Conservation (phyloP, 2,329 filamentous ascomycete species). For the Fusarium kyushuense region DNA sequence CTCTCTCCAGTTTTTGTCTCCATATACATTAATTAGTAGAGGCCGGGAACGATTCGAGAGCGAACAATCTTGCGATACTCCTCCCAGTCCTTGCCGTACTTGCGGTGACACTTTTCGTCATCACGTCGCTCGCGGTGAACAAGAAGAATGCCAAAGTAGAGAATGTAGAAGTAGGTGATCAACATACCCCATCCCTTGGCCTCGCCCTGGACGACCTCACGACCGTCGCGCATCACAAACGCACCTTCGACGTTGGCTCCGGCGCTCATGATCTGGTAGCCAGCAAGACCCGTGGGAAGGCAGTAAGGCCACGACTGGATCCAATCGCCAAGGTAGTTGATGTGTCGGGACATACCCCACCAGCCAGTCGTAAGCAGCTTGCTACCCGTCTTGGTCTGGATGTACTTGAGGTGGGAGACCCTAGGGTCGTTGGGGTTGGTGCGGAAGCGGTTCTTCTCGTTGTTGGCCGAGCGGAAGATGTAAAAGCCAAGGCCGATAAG, state of each 20-base stretch:
- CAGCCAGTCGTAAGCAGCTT: constrained; percentile 87
- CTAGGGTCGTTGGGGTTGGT: constrained; percentile 84
- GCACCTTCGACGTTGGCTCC: constrained; percentile 65
- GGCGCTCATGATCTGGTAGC: constrained; percentile 77
- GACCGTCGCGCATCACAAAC: constrained; percentile 68
- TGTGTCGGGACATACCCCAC: constrained; percentile 93
- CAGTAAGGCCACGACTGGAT: constrained; percentile 92
- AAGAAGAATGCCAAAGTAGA: constrained; percentile 90
- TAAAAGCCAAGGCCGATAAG: constrained; percentile 82
- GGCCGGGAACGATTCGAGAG: constrained; percentile 84
- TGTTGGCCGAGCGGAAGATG: constrained; percentile 95
- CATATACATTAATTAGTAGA: constrained; percentile 70
- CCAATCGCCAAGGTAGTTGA: constrained; percentile 98
- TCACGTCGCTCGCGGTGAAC: constrained; percentile 89
- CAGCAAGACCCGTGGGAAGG: constrained; percentile 85
- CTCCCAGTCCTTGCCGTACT: constrained; percentile 95
- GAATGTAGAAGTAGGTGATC: constrained; percentile 92
- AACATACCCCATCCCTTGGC: constrained; percentile 86
- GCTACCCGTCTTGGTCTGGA: constrained; percentile 85
- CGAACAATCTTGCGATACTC: constrained; percentile 85
- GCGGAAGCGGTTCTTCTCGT: constrained; percentile 94
- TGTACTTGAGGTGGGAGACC: constrained; percentile 84
- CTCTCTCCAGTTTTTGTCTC: constrained; percentile 5
- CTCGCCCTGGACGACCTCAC: constrained; percentile 76
- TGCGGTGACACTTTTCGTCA: constrained; percentile 88